Base-by-base conservation (phyloP, 495 filamentous ascomycete species). In the Penicillium samsonianum region DNA sequence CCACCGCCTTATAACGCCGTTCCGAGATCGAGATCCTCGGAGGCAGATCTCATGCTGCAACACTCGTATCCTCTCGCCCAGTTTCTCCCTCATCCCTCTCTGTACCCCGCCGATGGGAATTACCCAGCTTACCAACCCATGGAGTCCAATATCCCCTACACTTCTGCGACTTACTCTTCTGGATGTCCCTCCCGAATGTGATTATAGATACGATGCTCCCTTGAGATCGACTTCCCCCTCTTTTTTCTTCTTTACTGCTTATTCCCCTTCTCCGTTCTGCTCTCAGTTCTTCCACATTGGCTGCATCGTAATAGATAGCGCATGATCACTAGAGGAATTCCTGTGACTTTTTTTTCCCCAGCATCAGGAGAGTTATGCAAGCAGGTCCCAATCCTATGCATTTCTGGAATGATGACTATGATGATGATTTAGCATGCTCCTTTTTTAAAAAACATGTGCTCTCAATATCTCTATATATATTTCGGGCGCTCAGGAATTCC, bases 1-100 rank as follows among this genome's bases (percentile, higher is more conserved):
- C 74, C 74, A 46, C 72, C 70, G n/a, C 69, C 69, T 12, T 77
- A 59, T 51, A 73, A 74, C 53, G 50, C 72, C 20, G 60, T 68
- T 33, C 68, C 65, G 28, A 57, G 68, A 37, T 49, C 58, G 7
- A 62, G 57, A 31, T 57, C 60, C n/a, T 56, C 65, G 31, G 63
- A 67, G 46, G 46, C 46, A n/a, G 54, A 69, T 40, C 35, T 64
- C 50, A 57, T 63, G 41, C 50, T 68, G 50, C 70, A 59, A 45
- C 53, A 68, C 45, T 67, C 68, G 35, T 73, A 66, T 57, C 55
- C 63, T 23, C 31, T 63, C 23, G 42, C 57, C 8, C 65, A 66
- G 25, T 53, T 58, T 35, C 56, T 38, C 11, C 48, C 61, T 37
- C 58, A 67, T 28, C 17, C 23, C 40, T 46, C 61, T 11, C 23